Percentiles rank a stretch among this genome's conserved stretches.
Conservation (phyloP, 768 basidiomycete genomes). For the Leccinum boreale region DNA sequence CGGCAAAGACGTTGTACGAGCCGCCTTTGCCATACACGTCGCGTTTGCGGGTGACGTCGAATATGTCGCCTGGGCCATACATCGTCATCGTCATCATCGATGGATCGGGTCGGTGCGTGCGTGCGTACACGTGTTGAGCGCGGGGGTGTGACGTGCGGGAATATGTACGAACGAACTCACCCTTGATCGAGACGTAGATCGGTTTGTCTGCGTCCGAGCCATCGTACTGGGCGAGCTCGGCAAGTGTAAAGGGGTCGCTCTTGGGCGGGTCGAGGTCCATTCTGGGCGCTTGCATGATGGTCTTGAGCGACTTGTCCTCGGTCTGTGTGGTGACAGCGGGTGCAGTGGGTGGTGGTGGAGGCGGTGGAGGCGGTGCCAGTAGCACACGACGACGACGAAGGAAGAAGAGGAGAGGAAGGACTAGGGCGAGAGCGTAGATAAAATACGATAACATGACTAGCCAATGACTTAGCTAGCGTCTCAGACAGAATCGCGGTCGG, state of each 20-base stretch:
- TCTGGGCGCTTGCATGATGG: conserved; percentile 69
- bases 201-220: conserved; percentile 64
- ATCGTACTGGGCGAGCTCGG: conserved; percentile 66
- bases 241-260: conserved; percentile 71
- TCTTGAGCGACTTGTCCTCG: conserved; percentile 39
- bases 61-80: conserved; percentile 58
- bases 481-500: conserved; percentile 9
- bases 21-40: conserved; percentile 87
- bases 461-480: neutral
- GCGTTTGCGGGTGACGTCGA: conserved; percentile 81
- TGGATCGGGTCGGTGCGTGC: neutral
- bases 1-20: conserved; percentile 85
- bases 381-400: conserved; percentile 13
- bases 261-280: conserved; percentile 67
- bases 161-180: conserved; percentile 43
- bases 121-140: neutral
- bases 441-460: conserved; percentile 12
- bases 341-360: neutral
- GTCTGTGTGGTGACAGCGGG: conserved; percentile 12
- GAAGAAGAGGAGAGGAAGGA: conserved; percentile 30
- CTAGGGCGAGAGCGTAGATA: conserved; percentile 32
- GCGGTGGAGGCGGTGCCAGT: conserved; percentile 3
- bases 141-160: neutral
- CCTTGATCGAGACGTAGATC: conserved; percentile 93
- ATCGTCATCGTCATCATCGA: neutral